Percentiles rank a stretch among this genome's conserved stretches.
phyloP scores from a whole-genome alignment of 1,139 yeast genomes.

The Geotrichum restrictum region DNA sequence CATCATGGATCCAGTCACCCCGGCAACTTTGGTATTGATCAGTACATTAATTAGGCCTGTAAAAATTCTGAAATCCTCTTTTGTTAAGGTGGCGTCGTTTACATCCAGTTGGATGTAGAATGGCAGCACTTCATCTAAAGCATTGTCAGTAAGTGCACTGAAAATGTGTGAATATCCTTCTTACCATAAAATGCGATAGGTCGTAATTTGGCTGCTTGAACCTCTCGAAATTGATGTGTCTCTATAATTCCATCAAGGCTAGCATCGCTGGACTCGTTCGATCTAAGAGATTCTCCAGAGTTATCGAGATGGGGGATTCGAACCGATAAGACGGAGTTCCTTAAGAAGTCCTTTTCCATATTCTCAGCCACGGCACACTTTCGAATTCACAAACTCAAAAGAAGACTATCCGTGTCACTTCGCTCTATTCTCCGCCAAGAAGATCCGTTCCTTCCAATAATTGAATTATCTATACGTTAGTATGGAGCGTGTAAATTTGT shows the following conservation, averaged over 20 bases:
- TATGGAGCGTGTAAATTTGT: neutral
- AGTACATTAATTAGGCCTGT: slow-evolving; percentile 12
- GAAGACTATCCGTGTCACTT: too few relatives aligned
- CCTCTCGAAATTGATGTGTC: neutral
- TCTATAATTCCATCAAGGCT: neutral
- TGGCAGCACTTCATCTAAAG: slow-evolving; percentile 18
- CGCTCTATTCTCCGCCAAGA: too few relatives aligned
- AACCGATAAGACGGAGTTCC: slow-evolving; percentile 13
- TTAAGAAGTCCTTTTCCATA: slow-evolving; percentile 17
- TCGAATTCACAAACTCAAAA: too few relatives aligned
- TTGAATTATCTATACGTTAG: too few relatives aligned
- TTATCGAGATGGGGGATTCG: slow-evolving; percentile 16
- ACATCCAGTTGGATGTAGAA: slow-evolving; percentile 19
- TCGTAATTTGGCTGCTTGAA: slow-evolving; percentile 10
- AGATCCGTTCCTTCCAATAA: too few relatives aligned
- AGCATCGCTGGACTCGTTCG: neutral
- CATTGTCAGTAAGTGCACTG: neutral
- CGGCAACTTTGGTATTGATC: slow-evolving; percentile 18
- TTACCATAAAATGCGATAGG: slow-evolving; percentile 17
- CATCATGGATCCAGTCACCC: slow-evolving; percentile 6
- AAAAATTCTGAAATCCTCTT: slow-evolving; percentile 14
- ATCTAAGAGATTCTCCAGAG: neutral
- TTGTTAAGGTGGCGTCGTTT: neutral
- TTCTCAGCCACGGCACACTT: neutral
- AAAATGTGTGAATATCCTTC: too few relatives aligned